Percentiles rank a stretch among this genome's conserved stretches.
These are phyloP conservation scores for Senecio squalidus DNA, from an alignment of 140 eudicot genomes.

Conservation along the genomic window DNA sequence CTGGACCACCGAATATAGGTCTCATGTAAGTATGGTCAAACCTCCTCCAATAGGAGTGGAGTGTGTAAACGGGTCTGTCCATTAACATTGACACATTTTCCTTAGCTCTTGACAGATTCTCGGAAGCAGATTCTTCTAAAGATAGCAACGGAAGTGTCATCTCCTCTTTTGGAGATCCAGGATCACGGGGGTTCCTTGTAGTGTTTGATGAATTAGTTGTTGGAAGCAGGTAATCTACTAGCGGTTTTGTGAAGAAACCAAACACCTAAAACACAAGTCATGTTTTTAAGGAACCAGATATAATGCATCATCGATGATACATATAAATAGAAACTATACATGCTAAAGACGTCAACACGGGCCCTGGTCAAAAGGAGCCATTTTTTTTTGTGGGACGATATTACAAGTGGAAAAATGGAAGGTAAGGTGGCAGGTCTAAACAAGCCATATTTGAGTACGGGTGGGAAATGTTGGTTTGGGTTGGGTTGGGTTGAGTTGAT, in stretches of 20 bases:
- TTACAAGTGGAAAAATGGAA: neutral
- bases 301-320: neutral
- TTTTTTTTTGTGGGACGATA: too few species aligned
- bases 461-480: too few species aligned
- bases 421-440: neutral
- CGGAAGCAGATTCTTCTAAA: conserved; percentile 63
- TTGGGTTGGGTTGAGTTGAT: neutral
- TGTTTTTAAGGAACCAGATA: neutral
- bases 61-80: conserved; percentile 85
- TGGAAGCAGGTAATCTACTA: conserved; percentile 56
- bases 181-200: conserved; percentile 31
- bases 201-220: conserved; percentile 15
- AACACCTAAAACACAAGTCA: conserved; percentile 51
- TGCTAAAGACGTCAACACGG: neutral
- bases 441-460: neutral
- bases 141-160: conserved; percentile 78
- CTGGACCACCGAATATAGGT: conserved; percentile 83
- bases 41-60: conserved; percentile 90
- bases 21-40: conserved; percentile 86
- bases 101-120: conserved; percentile 53
- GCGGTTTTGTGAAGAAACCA: conserved; percentile 86
- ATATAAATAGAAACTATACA: neutral
- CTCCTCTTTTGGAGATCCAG: conserved; percentile 63
- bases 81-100: conserved; percentile 74
- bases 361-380: too few species aligned